Base-by-base conservation (phyloP, 1,139 yeast species). In the Hansenula sp. region DNA sequence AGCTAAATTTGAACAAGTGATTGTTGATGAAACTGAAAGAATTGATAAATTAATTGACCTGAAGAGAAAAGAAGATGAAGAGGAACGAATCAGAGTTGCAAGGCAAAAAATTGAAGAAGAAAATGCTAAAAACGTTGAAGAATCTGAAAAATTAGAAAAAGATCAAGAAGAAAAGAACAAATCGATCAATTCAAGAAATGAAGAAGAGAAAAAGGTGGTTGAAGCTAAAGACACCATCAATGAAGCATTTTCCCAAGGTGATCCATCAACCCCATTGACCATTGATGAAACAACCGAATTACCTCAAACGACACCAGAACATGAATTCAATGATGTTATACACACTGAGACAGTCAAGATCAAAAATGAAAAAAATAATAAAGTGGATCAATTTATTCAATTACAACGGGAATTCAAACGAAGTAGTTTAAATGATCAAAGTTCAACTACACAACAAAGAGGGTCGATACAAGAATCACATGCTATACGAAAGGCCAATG, bases 341-440 rank as follows among this genome's bases (percentile, higher is more conserved):
- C 15, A 11, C 7, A 6, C 11, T 11, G 31, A 11, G 13, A 28
- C n/a, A 19, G 19, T 21, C 8, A 29, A 39, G 12, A 9, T 32
- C 13, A 24, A 36, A 21, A 24, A 19, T 2, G 29, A 41, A 18
- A 25, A 15, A 11, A 38, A 21, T 11, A 8, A 8, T 2, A 18
- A 19, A 15, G 41, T 16, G 5, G 42, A 33, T 11, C 15, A 12
- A 10, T 7, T 16, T 24, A 35, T 24, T 2, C 13, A 17, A 18
- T 12, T 44, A 15, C 17, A 33, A 27, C n/a, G 29, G 13, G 24
- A 13, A 2, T 44, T 41, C 19, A 24, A 27, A 9, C 17, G 21
- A 12, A 12, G 18, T 11, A 31, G 39, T 24, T 38, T 16, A 38
- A 16, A 5, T 10, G 47, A 44, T 7, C 29, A 33, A 43, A 5